A percentile compares a stretch with the other conserved stretches of the same genome.
Evolutionary conservation across 2,329 filamentous ascomycete species (phyloP).

Genomic region (Colletotrichum sojae): DNA sequence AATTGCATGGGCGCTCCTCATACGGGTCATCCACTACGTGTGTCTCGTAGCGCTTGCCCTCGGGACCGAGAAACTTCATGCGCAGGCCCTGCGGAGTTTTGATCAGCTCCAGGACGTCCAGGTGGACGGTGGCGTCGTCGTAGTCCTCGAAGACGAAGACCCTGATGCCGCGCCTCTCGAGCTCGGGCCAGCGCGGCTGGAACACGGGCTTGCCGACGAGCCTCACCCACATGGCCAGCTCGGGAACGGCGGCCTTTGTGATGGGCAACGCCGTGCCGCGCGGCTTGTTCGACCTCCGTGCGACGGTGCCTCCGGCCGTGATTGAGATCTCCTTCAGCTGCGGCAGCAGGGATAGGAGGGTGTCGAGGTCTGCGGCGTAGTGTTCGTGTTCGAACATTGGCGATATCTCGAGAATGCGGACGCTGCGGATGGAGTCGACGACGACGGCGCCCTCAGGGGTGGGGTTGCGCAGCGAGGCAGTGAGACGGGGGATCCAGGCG

Average conservation of each 20-base stretch:
- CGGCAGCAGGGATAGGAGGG: background rate
- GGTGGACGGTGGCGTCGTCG: background rate
- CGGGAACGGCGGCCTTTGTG: background rate
- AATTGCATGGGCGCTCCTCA: background rate
- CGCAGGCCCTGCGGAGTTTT: background rate
- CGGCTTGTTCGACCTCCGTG: background rate
- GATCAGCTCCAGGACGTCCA: conserved; percentile 14
- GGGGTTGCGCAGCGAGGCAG: background rate
- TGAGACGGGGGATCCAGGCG: background rate
- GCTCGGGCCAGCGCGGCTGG: background rate
- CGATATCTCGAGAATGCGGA: conserved; percentile 1
- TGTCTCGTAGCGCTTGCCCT: background rate
- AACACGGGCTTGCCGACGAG: background rate
- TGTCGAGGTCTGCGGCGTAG: background rate
- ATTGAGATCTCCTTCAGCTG: background rate
- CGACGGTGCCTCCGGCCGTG: background rate
- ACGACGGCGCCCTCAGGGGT: background rate
- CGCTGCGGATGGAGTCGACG: background rate
- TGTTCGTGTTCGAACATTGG: background rate
- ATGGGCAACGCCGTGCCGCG: background rate
- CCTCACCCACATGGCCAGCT: background rate
- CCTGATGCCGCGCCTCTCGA: conserved; percentile 1
- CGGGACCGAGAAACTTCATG: conserved; percentile 11
- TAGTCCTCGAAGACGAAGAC: background rate
- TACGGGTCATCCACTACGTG: background rate